phyloP scores from a whole-genome alignment of 2,329 filamentous ascomycete species.

The Orbilia blumenaviensis region DNA sequence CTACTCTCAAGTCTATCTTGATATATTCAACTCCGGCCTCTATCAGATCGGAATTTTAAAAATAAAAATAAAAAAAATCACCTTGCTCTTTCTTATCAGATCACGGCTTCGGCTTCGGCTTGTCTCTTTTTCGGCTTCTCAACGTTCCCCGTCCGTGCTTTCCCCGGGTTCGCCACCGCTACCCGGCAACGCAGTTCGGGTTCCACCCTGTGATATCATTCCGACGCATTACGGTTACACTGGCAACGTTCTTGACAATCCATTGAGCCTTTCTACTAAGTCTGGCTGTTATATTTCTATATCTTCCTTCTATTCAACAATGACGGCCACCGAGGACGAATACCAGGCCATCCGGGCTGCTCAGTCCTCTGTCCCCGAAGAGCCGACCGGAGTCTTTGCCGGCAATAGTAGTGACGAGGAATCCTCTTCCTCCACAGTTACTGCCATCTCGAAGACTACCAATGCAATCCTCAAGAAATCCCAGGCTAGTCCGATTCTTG shows the following conservation, averaged over 20 bases:
- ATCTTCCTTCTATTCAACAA: slow-evolving; percentile 4
- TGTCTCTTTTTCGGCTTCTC: background rate
- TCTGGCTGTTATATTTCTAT: background rate
- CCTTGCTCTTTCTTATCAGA: background rate
- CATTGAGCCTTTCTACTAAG: background rate
- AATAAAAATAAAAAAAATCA: background rate
- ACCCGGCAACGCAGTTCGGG: slow-evolving; percentile 39
- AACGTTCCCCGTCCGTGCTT: background rate
- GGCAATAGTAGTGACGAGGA: slow-evolving; percentile 5
- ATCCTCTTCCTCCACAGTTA: background rate
- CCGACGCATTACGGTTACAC: background rate
- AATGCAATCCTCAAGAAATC: slow-evolving; percentile 19
- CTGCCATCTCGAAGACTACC: slow-evolving; percentile 8
- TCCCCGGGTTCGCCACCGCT: slow-evolving; percentile 35
- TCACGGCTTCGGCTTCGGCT: background rate
- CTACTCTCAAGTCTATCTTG: background rate
- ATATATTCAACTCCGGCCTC: background rate
- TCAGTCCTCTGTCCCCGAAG: slow-evolving; percentile 49
- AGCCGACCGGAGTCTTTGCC: slow-evolving; percentile 22
- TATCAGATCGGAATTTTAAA: slow-evolving; percentile 7
- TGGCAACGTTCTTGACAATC: slow-evolving; percentile 1
- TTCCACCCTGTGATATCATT: slow-evolving; percentile 1
- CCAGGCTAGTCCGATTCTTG: slow-evolving; percentile 54
- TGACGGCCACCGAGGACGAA: slow-evolving; percentile 51
- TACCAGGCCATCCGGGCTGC: slow-evolving; percentile 44